These are phyloP conservation scores for Colletotrichum sp. DNA, from an alignment of 2,329 filamentous ascomycete species.

Conservation along the genomic window DNA sequence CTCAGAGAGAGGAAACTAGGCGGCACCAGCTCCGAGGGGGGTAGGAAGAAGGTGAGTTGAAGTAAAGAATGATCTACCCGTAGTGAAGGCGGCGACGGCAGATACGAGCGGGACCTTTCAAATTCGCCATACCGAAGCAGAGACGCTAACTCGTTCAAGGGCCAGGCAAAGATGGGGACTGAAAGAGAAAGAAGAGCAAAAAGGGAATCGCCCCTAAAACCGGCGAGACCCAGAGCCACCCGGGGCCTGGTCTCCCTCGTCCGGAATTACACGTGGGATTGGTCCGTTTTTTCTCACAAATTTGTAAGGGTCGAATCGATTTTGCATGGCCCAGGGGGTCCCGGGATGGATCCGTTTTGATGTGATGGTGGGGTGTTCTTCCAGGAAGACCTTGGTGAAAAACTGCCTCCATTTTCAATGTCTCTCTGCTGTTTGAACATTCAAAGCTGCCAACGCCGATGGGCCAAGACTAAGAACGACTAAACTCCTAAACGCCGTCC, in stretches of 20 bases:
- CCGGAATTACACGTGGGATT: slow-evolving; percentile 6
- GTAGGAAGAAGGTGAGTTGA: not conserved
- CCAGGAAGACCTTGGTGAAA: not conserved
- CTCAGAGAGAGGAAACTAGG: not conserved
- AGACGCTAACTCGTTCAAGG: not conserved
- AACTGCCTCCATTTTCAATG: not conserved
- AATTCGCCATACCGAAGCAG: not conserved
- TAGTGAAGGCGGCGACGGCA: not conserved
- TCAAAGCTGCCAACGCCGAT: not conserved
- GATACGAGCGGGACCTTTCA: not conserved
- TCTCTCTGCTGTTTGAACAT: not conserved
- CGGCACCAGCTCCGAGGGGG: not conserved
- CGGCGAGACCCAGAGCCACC: not conserved
- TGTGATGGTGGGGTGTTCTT: not conserved
- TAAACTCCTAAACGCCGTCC: not conserved
- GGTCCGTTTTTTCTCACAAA: not conserved
- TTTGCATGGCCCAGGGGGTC: not conserved
- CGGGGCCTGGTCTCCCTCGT: not conserved
- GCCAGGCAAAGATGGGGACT: not conserved
- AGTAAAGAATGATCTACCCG: slow-evolving; percentile 1
- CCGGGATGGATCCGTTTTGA: not conserved
- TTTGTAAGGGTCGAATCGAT: not conserved
- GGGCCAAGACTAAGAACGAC: not conserved
- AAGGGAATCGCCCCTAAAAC: not conserved
- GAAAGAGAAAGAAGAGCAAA: not conserved